These are phyloP conservation scores for Phytophthora fragariae DNA, from an alignment of 352 stramenopile species.

Conservation along the genomic window DNA sequence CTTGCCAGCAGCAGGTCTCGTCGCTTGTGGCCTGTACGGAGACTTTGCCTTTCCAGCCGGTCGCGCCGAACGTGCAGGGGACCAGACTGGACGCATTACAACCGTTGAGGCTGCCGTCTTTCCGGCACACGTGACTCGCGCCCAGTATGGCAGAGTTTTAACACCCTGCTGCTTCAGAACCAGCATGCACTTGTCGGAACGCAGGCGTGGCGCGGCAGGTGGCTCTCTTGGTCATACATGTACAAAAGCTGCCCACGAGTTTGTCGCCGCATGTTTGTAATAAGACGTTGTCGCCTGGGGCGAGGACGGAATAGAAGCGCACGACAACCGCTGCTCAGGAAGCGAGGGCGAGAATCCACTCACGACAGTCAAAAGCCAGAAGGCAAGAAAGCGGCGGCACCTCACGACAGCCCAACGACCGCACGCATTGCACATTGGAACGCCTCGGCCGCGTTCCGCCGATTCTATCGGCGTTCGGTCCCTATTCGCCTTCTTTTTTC, in stretches of 20 bases:
- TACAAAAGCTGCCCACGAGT: constrained; percentile 7
- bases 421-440: constrained; percentile 33
- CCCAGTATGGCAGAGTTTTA: constrained; percentile 8
- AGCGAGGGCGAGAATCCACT: constrained; percentile 1
- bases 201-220: constrained; percentile 5
- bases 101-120: constrained; percentile 23
- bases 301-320: constrained; percentile 18
- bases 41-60: constrained; percentile 52
- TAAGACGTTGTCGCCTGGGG: constrained; percentile 26
- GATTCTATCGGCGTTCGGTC: constrained; percentile 15
- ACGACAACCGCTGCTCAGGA: constrained; percentile 15
- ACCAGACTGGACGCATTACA: constrained; percentile 40
- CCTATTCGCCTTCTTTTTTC: constrained; percentile 40
- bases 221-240: constrained; percentile 28
- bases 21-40: constrained; percentile 44
- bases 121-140: constrained; percentile 11
- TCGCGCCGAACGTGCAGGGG: constrained; percentile 49
- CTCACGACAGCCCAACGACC: constrained; percentile 22
- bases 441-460: constrained; percentile 28
- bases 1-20: constrained; percentile 42
- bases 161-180: constrained; percentile 20
- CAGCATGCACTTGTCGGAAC: constrained; percentile 8
- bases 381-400: constrained; percentile 21
- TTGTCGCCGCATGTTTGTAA: constrained; percentile 30
- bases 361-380: background rate